Evolutionary conservation across 768 basidiomycete genomes (phyloP).

Genomic region (Lactarius tabidus): DNA sequence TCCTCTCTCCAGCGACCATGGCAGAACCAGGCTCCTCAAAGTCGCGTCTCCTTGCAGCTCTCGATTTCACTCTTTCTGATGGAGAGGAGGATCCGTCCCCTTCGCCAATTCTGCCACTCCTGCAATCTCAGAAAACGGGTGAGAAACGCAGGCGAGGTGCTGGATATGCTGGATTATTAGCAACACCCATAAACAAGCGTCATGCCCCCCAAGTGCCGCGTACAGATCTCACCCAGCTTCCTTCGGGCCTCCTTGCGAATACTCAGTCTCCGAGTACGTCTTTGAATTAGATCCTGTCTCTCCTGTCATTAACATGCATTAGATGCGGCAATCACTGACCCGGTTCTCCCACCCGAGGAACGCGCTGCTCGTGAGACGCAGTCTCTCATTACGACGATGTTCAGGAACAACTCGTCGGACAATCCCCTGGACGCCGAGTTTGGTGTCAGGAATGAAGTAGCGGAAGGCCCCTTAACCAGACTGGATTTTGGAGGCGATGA

Average conservation of each 20-base stretch:
- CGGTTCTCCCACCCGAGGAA: conserved; percentile 17
- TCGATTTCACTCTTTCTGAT: conserved; percentile 13
- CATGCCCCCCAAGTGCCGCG: neutral
- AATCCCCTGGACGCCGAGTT: conserved; percentile 32
- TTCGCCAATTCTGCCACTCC: neutral
- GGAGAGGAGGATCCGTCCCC: neutral
- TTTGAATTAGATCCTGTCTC: too few species aligned
- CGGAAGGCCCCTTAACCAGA: conserved; percentile 44
- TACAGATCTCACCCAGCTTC: neutral
- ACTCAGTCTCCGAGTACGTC: conserved; percentile 18
- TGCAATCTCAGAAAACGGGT: neutral
- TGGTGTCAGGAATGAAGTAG: conserved; percentile 45
- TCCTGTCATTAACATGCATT: neutral
- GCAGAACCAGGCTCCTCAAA: conserved; percentile 10
- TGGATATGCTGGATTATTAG: neutral
- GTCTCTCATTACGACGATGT: neutral
- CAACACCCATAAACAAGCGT: conserved; percentile 21
- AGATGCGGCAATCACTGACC: conserved; percentile 12
- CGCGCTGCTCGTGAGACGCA: conserved; percentile 7
- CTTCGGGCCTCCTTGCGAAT: conserved; percentile 19
- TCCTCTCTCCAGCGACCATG: conserved; percentile 1
- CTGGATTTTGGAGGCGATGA: conserved; percentile 59
- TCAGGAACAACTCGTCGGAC: neutral
- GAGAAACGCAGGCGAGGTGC: conserved; percentile 19
- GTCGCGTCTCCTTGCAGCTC: conserved; percentile 25